Evolutionary conservation across 225 moss, liverwort and hornwort species (phyloP), one percentile per base, ranked within the genome.

Genomic region (Antitrichia curtipendula): DNA sequence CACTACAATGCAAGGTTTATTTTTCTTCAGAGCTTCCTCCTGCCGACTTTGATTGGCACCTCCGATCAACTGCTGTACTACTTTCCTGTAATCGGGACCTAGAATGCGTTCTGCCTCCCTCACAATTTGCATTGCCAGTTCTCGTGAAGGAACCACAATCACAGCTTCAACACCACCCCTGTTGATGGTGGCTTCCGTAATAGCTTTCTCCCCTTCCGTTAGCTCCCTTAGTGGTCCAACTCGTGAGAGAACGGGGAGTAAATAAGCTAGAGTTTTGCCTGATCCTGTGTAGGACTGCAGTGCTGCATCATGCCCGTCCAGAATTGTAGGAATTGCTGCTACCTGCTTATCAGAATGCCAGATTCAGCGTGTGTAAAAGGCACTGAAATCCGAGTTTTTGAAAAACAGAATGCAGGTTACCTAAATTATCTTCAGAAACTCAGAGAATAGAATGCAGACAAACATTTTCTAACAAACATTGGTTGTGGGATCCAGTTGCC

Each of bases 261-360:
- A 84, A 75, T 96, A 97, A 20, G 97, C 97, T 45, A 99, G 84
- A 17, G 99, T 99, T 91, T 99, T 99, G 31, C 99, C 99, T 10
- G 99, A 99, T 52, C 99, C 99, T 58, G 99, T 99, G 86, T 93
- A 97, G 28, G 99, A 99, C 85, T 99, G 99, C 49, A 99, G 90
- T 59, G 99, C 99, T 49, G 95, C 96, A 86, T 99, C 99, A 79
- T 97, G 95, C n/a, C 99, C 99, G 13, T 96, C 96, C 73, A 99
- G 83, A 82, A 99, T 90, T 10, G 95, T 94, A 21, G 99, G 99
- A 88, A 99, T 96, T 52, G 99, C 99, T 82, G 99, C 97, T 63
- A 97, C 97, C 94, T 94, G 89, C n/a, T 75, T 5, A 60, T 25
- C 52, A 83, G 61, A 79, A 79, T 75, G 75, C 29, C 23, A 75